Percentiles rank a stretch among this genome's conserved stretches.
These are phyloP conservation scores for Solanum bulbocastanum DNA, from an alignment of 257 asterid genomes.

Conservation along the genomic window DNA sequence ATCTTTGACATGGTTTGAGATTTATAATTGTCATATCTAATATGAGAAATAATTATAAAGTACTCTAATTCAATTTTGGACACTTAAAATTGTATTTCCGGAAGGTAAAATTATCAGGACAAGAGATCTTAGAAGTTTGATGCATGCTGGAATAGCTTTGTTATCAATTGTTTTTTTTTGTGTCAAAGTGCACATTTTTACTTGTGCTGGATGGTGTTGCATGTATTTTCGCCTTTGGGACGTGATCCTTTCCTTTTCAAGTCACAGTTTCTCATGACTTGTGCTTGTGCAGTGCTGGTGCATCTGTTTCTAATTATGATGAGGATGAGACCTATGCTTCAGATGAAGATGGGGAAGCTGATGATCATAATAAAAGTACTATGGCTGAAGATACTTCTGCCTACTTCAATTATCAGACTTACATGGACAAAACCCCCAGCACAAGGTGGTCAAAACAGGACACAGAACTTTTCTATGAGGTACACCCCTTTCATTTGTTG, in stretches of 20 bases:
- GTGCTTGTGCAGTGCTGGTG: constrained; percentile 35
- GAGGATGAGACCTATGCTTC: constrained; percentile 17
- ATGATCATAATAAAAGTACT: constrained; percentile 29
- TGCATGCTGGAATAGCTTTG: background rate
- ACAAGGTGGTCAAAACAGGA: constrained; percentile 80
- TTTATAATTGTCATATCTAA: background rate
- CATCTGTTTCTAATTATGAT: constrained; percentile 23
- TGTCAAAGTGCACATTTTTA: background rate
- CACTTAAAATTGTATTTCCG: background rate
- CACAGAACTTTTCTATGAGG: constrained; percentile 85
- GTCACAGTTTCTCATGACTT: background rate
- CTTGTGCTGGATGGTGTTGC: background rate
- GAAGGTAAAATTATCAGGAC: background rate
- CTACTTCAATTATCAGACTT: constrained; percentile 67
- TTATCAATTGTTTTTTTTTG: background rate
- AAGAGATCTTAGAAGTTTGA: background rate
- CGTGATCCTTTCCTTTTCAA: background rate
- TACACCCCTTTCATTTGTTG: constrained; percentile 10
- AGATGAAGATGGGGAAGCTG: constrained; percentile 22
- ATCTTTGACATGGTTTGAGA: background rate
- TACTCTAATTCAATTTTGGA: background rate
- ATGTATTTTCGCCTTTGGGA: background rate
- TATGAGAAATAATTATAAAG: background rate
- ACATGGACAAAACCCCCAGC: constrained; percentile 62
- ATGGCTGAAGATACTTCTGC: constrained; percentile 28